Evolutionary conservation across 805 yeast species (phyloP).

Genomic region (Pichia exigua): DNA sequence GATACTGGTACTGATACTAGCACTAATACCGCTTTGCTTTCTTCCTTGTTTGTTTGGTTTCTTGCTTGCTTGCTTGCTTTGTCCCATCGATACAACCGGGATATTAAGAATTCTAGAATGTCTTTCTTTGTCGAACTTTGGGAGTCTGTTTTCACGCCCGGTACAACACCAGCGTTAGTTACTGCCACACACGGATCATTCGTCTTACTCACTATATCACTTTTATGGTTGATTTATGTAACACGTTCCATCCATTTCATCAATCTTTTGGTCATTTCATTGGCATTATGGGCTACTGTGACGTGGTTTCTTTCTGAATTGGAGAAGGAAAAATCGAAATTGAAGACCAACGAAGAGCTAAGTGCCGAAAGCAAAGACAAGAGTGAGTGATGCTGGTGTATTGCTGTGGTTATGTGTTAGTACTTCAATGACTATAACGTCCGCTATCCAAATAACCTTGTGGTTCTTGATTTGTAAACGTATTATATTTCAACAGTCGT

Average conservation of each 20-base stretch:
- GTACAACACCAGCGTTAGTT: slow-evolving; percentile 83
- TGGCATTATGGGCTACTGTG: slow-evolving; percentile 66
- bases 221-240: slow-evolving; percentile 49
- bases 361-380: slow-evolving; percentile 14
- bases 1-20: too few relatives aligned
- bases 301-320: slow-evolving; percentile 84
- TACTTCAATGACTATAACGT: too few relatives aligned
- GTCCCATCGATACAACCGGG: too few relatives aligned
- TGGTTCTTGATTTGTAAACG: too few relatives aligned
- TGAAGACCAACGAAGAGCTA: slow-evolving; percentile 37
- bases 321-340: slow-evolving; percentile 33
- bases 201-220: slow-evolving; percentile 47
- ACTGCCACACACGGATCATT: slow-evolving; percentile 85
- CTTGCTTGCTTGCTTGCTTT: too few relatives aligned
- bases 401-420: too few relatives aligned
- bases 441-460: too few relatives aligned
- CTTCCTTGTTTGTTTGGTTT: too few relatives aligned
- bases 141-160: slow-evolving; percentile 90
- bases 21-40: too few relatives aligned
- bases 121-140: slow-evolving; percentile 60
- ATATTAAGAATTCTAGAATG: background rate
- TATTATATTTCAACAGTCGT: too few relatives aligned
- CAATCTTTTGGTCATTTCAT: slow-evolving; percentile 35
- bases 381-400: background rate
- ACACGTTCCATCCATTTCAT: slow-evolving; percentile 62